Conservation (phyloP, 2,329 filamentous ascomycete genomes). For the Arachnomyces sp. region DNA sequence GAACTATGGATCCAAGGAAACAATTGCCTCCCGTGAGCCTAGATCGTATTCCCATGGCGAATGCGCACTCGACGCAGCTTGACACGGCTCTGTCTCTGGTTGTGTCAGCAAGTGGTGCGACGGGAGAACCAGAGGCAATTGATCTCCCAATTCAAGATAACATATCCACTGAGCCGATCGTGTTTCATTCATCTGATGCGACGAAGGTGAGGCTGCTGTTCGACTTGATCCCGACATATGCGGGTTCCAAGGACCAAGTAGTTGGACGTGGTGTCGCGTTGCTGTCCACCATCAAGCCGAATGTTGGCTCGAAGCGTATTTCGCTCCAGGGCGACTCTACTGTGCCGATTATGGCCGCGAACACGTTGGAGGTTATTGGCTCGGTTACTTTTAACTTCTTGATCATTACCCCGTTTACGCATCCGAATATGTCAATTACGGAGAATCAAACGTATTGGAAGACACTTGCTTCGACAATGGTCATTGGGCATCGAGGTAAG, state of each 20-base stretch:
- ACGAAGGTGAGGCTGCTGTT: constrained; percentile 83
- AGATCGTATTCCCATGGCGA: constrained; percentile 76
- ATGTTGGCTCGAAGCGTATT: constrained; percentile 77
- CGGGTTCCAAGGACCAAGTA: constrained; percentile 69
- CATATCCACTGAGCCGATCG: constrained; percentile 85
- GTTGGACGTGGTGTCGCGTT: constrained; percentile 85
- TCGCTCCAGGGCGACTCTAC: constrained; percentile 86
- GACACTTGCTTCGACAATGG: constrained; percentile 80
- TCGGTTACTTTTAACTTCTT: constrained; percentile 95
- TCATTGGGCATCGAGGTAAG: constrained; percentile 57
- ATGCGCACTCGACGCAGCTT: constrained; percentile 85
- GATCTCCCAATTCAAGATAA: constrained; percentile 92
- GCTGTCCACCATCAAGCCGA: constrained; percentile 76
- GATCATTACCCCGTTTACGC: constrained; percentile 86
- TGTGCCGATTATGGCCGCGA: constrained; percentile 80
- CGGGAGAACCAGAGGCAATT: constrained; percentile 79
- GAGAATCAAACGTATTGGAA: constrained; percentile 95
- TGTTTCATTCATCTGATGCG: constrained; percentile 73
- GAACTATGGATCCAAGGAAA: constrained; percentile 90
- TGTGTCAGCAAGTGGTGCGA: constrained; percentile 75
- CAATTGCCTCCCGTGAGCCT: constrained; percentile 71
- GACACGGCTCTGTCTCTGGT: constrained; percentile 91
- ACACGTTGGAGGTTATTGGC: constrained; percentile 80
- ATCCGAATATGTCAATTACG: constrained; percentile 88
- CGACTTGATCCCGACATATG: constrained; percentile 91